Conservation (phyloP, 768 basidiomycete species). For the Mycena belliarum region DNA sequence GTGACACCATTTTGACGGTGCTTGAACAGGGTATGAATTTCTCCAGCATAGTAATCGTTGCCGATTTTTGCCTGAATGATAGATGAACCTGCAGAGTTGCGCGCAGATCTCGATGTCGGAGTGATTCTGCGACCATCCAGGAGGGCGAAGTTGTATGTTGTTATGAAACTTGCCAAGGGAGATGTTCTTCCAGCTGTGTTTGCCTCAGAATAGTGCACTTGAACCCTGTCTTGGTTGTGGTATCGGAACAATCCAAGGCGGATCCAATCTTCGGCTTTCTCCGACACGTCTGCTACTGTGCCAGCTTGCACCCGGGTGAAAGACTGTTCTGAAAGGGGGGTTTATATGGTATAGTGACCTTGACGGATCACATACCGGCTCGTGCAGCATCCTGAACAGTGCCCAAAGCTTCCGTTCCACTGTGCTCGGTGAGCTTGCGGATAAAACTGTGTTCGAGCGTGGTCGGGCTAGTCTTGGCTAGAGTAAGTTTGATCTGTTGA, state of each 20-base stretch:
- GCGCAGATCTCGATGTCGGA: neutral
- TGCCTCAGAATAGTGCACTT: neutral
- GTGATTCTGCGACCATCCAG: conserved; percentile 23
- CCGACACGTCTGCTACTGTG: too few species aligned
- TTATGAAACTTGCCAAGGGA: neutral
- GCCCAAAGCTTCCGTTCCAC: conserved; percentile 18
- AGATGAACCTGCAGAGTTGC: conserved; percentile 14
- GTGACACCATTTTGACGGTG: conserved; percentile 22
- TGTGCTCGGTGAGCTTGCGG: neutral
- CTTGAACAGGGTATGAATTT: conserved; percentile 14
- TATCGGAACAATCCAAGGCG: neutral
- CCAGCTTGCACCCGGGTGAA: neutral
- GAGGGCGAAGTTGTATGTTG: conserved; percentile 7
- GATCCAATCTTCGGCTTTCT: too few species aligned
- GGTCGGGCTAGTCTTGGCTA: neutral
- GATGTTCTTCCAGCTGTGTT: neutral
- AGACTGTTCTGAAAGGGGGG: too few species aligned
- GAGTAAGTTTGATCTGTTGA: neutral
- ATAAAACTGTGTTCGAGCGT: neutral
- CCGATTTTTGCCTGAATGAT: conserved; percentile 11
- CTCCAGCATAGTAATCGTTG: conserved; percentile 8
- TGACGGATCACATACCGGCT: neutral
- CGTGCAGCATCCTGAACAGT: conserved; percentile 21
- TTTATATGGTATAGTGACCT: too few species aligned
- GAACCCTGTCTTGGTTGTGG: neutral